Base-by-base conservation (phyloP, 2,329 filamentous ascomycete species). In the Xylariaceae sp. region DNA sequence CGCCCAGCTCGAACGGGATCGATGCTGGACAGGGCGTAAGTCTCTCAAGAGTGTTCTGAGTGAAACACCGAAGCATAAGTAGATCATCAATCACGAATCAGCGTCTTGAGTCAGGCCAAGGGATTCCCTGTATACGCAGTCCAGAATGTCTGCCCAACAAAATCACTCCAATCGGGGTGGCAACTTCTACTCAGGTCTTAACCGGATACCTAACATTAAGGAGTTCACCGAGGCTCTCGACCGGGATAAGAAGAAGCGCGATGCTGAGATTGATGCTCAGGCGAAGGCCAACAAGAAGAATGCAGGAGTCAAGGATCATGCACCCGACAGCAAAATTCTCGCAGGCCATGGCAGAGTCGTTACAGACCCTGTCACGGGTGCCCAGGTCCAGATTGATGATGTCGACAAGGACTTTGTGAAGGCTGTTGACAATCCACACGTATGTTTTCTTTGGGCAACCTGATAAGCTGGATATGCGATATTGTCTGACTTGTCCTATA, bases 321-420 rank as follows among this genome's bases (percentile, higher is more conserved):
- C 67, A 19, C 62, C 67, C 7, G 64, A 68, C 22, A 64, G 67
- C 12, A 59, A 69, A 0, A 53, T 61, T 7, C 56, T 62, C 32
- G 59, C 57, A 36, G 67, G 69, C 39, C 64, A 71, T 45, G 83
- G 90, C 27, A 89, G 88, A 16, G 71, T 66, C 6, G 91, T 95
- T 36, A 89, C 86, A 1, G 92, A 97, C 63, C 92, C 92, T 0
- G 88, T 88, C 0, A 96, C 92, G 0, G 90, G 90, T 17, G 86
- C 82, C 41, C 77, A 95, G 53, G 86, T 96, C 17, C 79, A 86
- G 52, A 95, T 97, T 52, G 86, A 90, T 55, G 88, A 95, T 67
- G 82, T 86, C 17, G 80, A 87, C 58, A 74, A 83, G 43, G 76
- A 84, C 37, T 72, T 85, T 57, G 77, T 87, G 67, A 77, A 86